Base-by-base conservation (phyloP, 1,284 basidiomycete genomes). In the Moesziomyces antarcticus region DNA sequence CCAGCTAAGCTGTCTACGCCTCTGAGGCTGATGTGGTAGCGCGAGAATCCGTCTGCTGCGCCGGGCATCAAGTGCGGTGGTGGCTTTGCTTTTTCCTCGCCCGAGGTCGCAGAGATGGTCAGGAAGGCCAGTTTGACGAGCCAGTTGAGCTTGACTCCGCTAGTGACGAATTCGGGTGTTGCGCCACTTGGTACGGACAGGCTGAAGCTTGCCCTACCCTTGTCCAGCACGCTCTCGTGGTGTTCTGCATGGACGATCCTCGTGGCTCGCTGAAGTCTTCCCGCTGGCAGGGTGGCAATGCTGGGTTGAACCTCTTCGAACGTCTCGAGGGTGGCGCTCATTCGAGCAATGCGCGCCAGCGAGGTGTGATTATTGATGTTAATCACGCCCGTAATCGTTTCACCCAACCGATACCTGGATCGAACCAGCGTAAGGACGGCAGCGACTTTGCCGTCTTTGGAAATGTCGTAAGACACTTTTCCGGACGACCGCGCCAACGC, bases 401-500 rank as follows among this genome's bases (percentile, higher is more conserved):
- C 82, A n/a, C 82, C 82, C n/a, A 83, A 71, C 1, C 81, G 65
- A 57, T 79, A 83, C 24, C 73, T 59, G 6, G 77, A 75, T 10
- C 76, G 74, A 41, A 78, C 68, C 20, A 83, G 67, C 0, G 80
- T 83, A 20, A 83, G 70, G 10, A 82, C 76, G 1, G 82, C 82
- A 3, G 79, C 81, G 6, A 82, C 50, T 24, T 77, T 72, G 37
- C 80, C 80, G 50, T 83, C 81, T 40, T 83, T 83, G 22, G 81
- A 73, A 22, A 83, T 83, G 41, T 83, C 82, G 59, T 83, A 83
- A 7, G 81, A 78, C 5, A 82, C 81, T 64, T 96, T 97, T 82
- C 90, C 91, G 1, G 93, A 91, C 80, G 92, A 92, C 43, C 94
- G 86, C 16, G 93, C 94, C 45, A 96, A 86, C 47, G 96, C 90